Base-by-base conservation (phyloP, 2,329 filamentous ascomycete species). In the Cordyceps farinosa region DNA sequence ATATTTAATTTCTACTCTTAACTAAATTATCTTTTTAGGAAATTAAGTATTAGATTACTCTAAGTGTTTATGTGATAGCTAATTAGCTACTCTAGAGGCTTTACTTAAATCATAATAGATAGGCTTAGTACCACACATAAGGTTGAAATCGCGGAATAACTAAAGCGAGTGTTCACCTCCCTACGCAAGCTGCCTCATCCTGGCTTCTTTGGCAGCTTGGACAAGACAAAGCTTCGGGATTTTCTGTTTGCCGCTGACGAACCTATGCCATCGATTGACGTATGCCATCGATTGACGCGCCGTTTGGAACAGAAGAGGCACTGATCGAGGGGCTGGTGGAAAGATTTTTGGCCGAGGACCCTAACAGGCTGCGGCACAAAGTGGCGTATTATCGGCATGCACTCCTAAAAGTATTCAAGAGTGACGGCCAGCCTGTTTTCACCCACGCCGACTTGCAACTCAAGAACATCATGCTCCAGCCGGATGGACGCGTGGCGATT, bases 141-240 rank as follows among this genome's bases (percentile, higher is more conserved):
- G 22, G 22, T 22, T 22, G 22, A 22, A 22, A 22, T 22, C 22
- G 22, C 22, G 22, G 22, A 22, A 22, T 22, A 22, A 22, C 22
- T 22, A 22, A 22, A 22, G 22, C 22, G 22, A 22, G 22, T 22
- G 22, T 65, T 65, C 45, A 15, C 3, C 32, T 36, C 51, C 17
- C 34, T 67, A n/a, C 66, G 65, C 38, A 17, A 15, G 22, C 29
- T 61, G 47, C 64, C 48, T 32, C 47, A 64, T 51, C 47, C 9
- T 34, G 63, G 61, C 34, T 64, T 50, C 48, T 66, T 65, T 61
- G 63, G 66, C 8, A 61, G 65, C n/a, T 29, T 66, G 7, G 63
- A 55, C 34, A 61, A 59, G 42, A 36, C 61, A 22, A 62, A 57
- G 56, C 45, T 64, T 10, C 61, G 59, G 2, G 66, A 66, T 55